A percentile compares a stretch with the other conserved stretches of the same genome.
These are phyloP conservation scores for Agroathelia rolfsii DNA, from an alignment of 1,284 basidiomycete species.

Conservation along the genomic window DNA sequence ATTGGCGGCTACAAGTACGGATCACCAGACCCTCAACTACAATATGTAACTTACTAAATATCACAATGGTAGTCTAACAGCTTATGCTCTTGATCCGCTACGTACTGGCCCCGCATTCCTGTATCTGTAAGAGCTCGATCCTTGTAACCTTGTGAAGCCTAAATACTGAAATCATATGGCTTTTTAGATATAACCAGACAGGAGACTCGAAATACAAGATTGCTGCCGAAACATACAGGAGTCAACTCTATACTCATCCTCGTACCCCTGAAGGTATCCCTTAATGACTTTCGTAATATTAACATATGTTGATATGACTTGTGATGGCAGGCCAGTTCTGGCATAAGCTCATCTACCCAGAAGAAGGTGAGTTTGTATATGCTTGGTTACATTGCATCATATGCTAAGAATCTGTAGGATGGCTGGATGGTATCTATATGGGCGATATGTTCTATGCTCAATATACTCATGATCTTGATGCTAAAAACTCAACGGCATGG, in stretches of 20 bases:
- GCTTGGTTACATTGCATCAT: too few relatives aligned
- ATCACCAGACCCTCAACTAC: too few relatives aligned
- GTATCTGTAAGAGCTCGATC: too few relatives aligned
- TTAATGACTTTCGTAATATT: too few relatives aligned
- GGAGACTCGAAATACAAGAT: slow-evolving; percentile 27
- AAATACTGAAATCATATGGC: too few relatives aligned
- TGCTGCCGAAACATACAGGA: slow-evolving; percentile 27
- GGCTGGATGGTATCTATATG: slow-evolving; percentile 41
- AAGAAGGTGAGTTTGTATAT: slow-evolving; percentile 32
- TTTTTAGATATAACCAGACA: slow-evolving; percentile 25
- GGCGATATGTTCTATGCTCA: slow-evolving; percentile 35
- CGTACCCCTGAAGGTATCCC: slow-evolving; percentile 30
- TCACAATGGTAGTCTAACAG: not conserved
- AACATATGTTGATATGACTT: too few relatives aligned
- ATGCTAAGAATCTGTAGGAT: slow-evolving; percentile 24
- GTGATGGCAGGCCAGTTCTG: slow-evolving; percentile 38
- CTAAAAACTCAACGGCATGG: slow-evolving; percentile 31
- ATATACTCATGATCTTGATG: slow-evolving; percentile 29
- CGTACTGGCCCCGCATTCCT: slow-evolving; percentile 11
- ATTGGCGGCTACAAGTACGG: slow-evolving; percentile 28
- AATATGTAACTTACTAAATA: too few relatives aligned
- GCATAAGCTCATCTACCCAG: slow-evolving; percentile 31
- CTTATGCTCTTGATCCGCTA: slow-evolving; percentile 10
- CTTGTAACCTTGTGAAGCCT: slow-evolving; percentile 27
- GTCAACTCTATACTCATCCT: slow-evolving; percentile 30